Conservation (phyloP, 106 monocot genomes). For the Dendrobium catenatum region DNA sequence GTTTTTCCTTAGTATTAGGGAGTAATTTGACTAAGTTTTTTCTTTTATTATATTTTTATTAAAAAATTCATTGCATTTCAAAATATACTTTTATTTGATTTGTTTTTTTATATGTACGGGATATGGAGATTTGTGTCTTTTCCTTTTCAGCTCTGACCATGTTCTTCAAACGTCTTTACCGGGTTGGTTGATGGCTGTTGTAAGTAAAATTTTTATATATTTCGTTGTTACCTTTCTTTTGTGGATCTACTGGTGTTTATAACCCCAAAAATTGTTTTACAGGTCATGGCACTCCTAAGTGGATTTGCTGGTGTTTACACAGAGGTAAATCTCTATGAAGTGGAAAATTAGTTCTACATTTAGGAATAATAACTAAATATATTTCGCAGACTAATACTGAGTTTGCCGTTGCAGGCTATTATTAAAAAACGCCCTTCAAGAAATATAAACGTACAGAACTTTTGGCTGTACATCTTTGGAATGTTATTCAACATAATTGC, state of each 20-base stretch:
- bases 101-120: background rate
- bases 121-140: constrained; percentile 5
- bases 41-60: too few relatives aligned
- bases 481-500: constrained; percentile 89
- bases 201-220: constrained; percentile 25
- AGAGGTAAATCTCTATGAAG: constrained; percentile 42
- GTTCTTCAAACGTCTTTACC: constrained; percentile 79
- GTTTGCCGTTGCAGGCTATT: constrained; percentile 59
- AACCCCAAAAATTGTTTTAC: constrained; percentile 8
- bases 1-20: too few relatives aligned
- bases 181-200: constrained; percentile 93
- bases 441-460: constrained; percentile 99
- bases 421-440: constrained; percentile 94
- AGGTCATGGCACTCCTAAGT: constrained; percentile 97
- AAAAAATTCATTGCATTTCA: too few relatives aligned
- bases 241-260: background rate
- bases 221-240: background rate
- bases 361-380: background rate
- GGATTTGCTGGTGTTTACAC: constrained; percentile 98
- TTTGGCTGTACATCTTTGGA: constrained; percentile 94
- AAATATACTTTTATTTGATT: too few relatives aligned
- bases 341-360: background rate
- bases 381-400: background rate
- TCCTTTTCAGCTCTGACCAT: constrained; percentile 57
- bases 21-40: too few relatives aligned